A percentile compares a stretch with the other conserved stretches of the same genome.
phyloP scores from a whole-genome alignment of 495 filamentous ascomycete species.

The Penicillium riverlandense region DNA sequence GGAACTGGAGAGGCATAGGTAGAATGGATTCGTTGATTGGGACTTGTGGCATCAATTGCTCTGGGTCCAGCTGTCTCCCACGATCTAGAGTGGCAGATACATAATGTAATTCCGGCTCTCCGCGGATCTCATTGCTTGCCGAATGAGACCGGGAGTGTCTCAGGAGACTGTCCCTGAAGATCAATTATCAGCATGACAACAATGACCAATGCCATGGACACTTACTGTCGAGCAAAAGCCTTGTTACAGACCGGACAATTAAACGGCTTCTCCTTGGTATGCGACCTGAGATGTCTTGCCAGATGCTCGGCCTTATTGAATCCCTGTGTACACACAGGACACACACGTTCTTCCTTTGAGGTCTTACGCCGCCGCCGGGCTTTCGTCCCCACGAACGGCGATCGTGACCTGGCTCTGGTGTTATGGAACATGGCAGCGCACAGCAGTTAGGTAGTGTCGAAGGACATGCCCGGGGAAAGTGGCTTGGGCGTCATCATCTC shows the following conservation, averaged over 20 bases:
- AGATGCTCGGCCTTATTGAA: conserved; percentile 27
- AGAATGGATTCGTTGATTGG: no score
- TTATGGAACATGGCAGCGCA: neutral
- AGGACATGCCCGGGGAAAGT: no score
- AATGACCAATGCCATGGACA: neutral
- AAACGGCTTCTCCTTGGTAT: conserved; percentile 30
- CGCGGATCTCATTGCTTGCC: neutral
- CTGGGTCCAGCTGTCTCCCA: no score
- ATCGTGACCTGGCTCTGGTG: neutral
- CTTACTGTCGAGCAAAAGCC: conserved; percentile 20
- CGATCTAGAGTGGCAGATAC: no score
- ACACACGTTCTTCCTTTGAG: conserved; percentile 14
- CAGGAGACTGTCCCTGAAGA: conserved; percentile 13
- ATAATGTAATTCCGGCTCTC: no score
- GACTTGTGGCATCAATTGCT: no score
- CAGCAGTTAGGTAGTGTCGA: no score
- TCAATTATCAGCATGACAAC: neutral
- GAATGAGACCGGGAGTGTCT: conserved; percentile 13
- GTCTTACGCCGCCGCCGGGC: conserved; percentile 9
- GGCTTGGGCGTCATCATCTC: neutral
- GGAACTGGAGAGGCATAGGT: neutral
- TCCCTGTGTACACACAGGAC: conserved; percentile 15
- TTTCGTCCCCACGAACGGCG: neutral
- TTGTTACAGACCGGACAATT: conserved; percentile 19
- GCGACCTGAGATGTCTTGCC: conserved; percentile 22